Evolutionary conservation across 2,329 filamentous ascomycete genomes (phyloP).

Genomic region (Talaromyces sp.): DNA sequence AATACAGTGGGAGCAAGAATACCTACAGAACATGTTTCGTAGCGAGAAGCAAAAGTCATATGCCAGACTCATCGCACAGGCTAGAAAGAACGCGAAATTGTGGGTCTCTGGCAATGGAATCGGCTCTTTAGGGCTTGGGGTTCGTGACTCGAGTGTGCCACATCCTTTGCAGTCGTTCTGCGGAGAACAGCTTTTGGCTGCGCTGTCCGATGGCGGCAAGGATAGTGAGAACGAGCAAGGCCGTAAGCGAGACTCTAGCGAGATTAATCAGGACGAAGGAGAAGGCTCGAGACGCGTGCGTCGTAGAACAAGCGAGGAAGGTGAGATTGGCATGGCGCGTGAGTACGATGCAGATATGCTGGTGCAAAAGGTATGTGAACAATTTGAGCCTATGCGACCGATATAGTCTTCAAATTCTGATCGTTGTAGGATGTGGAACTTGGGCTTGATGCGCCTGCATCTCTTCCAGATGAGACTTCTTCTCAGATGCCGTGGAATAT

Average conservation of each 20-base stretch:
- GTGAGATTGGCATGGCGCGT: constrained; percentile 29
- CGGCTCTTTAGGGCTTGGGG: constrained; percentile 45
- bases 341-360: constrained; percentile 26
- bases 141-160: constrained; percentile 34
- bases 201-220: constrained; percentile 28
- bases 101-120: constrained; percentile 56
- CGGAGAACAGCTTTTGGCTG: constrained; percentile 48
- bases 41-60: constrained; percentile 40
- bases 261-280: constrained; percentile 19
- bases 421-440: constrained; percentile 53
- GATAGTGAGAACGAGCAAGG: constrained; percentile 20
- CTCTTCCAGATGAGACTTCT: constrained; percentile 62
- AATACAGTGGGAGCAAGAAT: constrained; percentile 52
- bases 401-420: background rate
- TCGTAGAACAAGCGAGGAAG: constrained; percentile 24
- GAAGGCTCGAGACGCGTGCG: constrained; percentile 32
- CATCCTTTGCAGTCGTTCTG: constrained; percentile 55
- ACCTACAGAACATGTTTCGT: constrained; percentile 54
- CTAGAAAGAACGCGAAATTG: constrained; percentile 58
- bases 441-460: constrained; percentile 60
- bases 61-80: constrained; percentile 37
- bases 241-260: constrained; percentile 23
- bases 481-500: constrained; percentile 66
- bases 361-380: constrained; percentile 28
- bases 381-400: background rate